Evolutionary conservation across 2,329 filamentous ascomycete genomes (phyloP).

Genomic region (Ceratocystiopsis minuta): DNA sequence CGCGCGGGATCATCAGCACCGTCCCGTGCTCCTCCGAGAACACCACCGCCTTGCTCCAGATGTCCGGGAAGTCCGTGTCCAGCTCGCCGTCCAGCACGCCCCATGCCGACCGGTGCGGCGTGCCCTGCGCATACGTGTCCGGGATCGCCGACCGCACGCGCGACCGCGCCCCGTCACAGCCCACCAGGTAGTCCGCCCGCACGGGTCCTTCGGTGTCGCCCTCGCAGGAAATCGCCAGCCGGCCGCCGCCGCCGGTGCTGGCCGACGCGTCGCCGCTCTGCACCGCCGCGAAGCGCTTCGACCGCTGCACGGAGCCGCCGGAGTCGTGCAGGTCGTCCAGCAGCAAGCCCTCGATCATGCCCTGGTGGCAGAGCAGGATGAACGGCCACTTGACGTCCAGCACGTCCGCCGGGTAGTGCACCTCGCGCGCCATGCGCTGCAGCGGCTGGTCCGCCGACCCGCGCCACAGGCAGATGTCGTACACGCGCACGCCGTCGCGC

Average conservation of each 20-base stretch:
- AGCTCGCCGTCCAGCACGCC: conserved; percentile 55
- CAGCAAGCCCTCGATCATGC: conserved; percentile 56
- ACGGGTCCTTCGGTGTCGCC: too few species aligned
- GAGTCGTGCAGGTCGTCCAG: conserved; percentile 49
- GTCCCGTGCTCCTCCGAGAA: conserved; percentile 50
- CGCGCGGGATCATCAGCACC: conserved; percentile 55
- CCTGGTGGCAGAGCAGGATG: conserved; percentile 48
- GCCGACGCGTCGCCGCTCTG: conserved; percentile 42
- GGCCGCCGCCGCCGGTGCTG: conserved; percentile 17
- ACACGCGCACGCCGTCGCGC: conserved; percentile 49
- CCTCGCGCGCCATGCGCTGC: conserved; percentile 21
- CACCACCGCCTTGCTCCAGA: conserved; percentile 56
- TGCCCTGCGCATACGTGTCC: conserved; percentile 10
- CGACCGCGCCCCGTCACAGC: conserved; percentile 47
- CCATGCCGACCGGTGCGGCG: conserved; percentile 31
- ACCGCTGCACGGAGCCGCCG: conserved; percentile 40
- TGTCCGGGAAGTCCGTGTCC: conserved; percentile 55
- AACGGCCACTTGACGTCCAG: conserved; percentile 33
- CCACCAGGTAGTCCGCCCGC: too few species aligned
- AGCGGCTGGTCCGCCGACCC: conserved; percentile 36
- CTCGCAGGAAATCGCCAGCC: too few species aligned
- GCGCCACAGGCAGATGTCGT: conserved; percentile 60
- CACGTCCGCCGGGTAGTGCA: conserved; percentile 47
- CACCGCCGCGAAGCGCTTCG: too few species aligned
- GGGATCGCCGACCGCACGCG: conserved; percentile 48